Evolutionary conservation across 495 filamentous ascomycete species (phyloP), one percentile per base, ranked within the genome.

Genomic region (Lichina pygmaea): DNA sequence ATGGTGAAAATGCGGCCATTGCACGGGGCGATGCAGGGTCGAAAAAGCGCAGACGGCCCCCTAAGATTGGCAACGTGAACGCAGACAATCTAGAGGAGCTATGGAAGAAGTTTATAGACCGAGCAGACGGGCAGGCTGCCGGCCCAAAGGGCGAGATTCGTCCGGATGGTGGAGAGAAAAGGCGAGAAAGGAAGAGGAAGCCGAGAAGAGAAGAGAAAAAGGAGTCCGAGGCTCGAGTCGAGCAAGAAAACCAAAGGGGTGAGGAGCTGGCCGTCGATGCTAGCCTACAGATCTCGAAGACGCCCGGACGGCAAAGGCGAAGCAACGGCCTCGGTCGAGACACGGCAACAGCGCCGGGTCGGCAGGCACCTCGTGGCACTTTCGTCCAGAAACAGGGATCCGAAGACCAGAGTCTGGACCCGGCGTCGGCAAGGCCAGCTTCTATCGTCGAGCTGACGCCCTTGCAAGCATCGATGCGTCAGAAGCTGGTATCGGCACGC

Each of bases 401-500:
- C 24, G 24, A 24, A 4, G 24, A 4, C 24, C 24, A 24, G 24
- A 24, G 24, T 24, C 24, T 24, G 24, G 24, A 24, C 24, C 24
- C 24, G 24, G 4, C 24, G 24, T 24, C 24, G 2, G 24, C 24
- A 24, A 24, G 24, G 4, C 24, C 24, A 24, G 24, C 24, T 24
- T 4, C 24, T 24, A 24, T 4, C 24, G 24, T 24, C 4, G 24
- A 24, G 44, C 70, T 97, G 48, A 97, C 89, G 0, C 85, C 89
- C 33, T 70, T 97, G 44, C 89, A 97, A 65, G 73, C 77, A 47
- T 73, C 77, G 5, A 97, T 97, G 89, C 78, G 78, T 46, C 72
- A 81, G 49, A 95, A 95, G 61, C 74, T 97, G 46, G 68, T 85
- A 46, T 84, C 81, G 6, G 84, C 89, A 11, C 86, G 89, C 48